These are phyloP conservation scores for Acanthamoeba royreba DNA, from an alignment of 208 protist genomes.

Conservation along the genomic window DNA sequence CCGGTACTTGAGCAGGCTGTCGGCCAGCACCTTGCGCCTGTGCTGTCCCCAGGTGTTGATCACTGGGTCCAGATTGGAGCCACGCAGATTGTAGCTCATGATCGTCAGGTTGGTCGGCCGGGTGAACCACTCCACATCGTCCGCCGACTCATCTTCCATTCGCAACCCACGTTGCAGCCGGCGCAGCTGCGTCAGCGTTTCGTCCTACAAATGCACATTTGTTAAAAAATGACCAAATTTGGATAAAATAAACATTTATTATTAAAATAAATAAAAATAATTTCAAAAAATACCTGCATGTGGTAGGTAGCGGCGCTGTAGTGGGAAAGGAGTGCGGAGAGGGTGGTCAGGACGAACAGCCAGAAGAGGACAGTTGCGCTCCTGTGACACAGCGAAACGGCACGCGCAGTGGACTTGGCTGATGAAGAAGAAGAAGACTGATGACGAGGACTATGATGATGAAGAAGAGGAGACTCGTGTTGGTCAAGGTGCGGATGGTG, in stretches of 20 bases:
- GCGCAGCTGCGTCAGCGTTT: background rate
- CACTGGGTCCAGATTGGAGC: background rate
- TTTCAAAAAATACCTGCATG: background rate
- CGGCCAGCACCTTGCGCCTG: background rate
- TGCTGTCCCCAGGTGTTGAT: background rate
- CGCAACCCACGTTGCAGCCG: background rate
- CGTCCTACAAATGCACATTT: background rate
- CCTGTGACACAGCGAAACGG: too few relatives aligned
- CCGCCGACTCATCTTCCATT: background rate
- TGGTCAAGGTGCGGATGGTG: too few relatives aligned
- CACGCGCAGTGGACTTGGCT: too few relatives aligned
- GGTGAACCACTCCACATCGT: background rate
- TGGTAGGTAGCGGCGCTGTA: background rate
- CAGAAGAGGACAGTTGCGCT: too few relatives aligned
- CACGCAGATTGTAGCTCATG: constrained; percentile 2
- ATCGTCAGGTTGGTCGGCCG: background rate
- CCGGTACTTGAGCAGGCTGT: background rate
- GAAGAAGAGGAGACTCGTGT: too few relatives aligned
- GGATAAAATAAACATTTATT: too few relatives aligned
- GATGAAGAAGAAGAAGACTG: too few relatives aligned
- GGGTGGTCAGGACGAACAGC: too few relatives aligned
- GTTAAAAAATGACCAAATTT: background rate
- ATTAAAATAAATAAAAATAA: too few relatives aligned
- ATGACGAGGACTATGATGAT: too few relatives aligned
- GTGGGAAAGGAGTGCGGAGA: too few relatives aligned